These are phyloP conservation scores for Acanthamoeba castellanii DNA, from an alignment of 208 protist genomes.

Conservation along the genomic window DNA sequence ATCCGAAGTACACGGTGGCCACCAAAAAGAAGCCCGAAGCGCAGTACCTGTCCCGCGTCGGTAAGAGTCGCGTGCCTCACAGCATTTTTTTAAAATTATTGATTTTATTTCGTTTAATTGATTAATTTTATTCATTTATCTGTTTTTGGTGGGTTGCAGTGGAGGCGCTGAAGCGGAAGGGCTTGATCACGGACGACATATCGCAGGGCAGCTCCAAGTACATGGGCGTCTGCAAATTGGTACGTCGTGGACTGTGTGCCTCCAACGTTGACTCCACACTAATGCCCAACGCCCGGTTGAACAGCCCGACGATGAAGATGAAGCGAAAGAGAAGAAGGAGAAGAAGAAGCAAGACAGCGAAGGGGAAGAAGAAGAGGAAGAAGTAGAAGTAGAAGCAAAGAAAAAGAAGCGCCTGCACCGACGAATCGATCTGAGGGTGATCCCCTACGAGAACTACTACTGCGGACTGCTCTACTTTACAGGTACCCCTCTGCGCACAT, in stretches of 20 bases:
- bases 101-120: no score
- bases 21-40: conserved; percentile 42
- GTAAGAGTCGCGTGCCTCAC: neutral
- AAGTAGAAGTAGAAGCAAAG: neutral
- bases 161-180: conserved; percentile 43
- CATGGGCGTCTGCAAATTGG: conserved; percentile 76
- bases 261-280: neutral
- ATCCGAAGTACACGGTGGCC: conserved; percentile 73
- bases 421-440: conserved; percentile 76
- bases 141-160: neutral
- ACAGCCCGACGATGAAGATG: neutral
- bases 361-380: conserved; percentile 3
- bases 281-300: neutral
- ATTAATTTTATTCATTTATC: neutral
- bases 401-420: conserved; percentile 27
- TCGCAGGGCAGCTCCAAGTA: conserved; percentile 76
- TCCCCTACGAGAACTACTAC: conserved; percentile 77
- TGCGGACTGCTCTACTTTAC: conserved; percentile 78
- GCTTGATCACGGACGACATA: conserved; percentile 74
- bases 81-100: neutral
- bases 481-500: neutral
- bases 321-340: conserved; percentile 10
- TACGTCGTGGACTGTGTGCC: neutral
- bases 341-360: neutral
- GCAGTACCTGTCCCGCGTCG: conserved; percentile 72